Percentiles rank a stretch among this genome's conserved stretches.
These are phyloP conservation scores for Evernia prunastri DNA, from an alignment of 495 filamentous ascomycete species.

Conservation along the genomic window DNA sequence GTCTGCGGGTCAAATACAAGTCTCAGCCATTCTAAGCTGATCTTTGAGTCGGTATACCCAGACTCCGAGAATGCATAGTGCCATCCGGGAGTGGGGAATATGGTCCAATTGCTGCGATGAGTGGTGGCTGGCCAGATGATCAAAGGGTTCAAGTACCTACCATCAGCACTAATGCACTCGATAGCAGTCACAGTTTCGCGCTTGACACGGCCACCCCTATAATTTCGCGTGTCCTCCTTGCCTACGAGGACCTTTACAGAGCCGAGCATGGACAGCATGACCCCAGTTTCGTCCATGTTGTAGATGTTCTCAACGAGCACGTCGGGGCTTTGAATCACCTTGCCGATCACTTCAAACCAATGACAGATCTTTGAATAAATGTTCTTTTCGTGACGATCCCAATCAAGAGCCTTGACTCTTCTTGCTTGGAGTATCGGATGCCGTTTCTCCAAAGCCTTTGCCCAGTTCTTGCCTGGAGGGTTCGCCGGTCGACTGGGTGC, in stretches of 20 bases:
- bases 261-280: no score
- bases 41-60: conserved; percentile 25
- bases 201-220: conserved; percentile 28
- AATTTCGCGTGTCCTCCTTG: conserved; percentile 30
- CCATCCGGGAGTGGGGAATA: conserved; percentile 25
- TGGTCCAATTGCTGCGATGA: conserved; percentile 26
- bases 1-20: conserved; percentile 27
- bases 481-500: no score
- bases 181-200: conserved; percentile 31
- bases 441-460: no score
- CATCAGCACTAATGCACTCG: conserved; percentile 31
- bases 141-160: conserved; percentile 25
- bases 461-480: no score
- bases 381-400: no score
- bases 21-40: conserved; percentile 29
- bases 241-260: no score
- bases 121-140: conserved; percentile 30
- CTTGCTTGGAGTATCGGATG: no score
- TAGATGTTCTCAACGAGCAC: conserved; percentile 31
- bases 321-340: conserved; percentile 27
- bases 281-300: conserved; percentile 33
- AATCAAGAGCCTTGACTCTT: no score
- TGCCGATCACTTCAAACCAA: conserved; percentile 27
- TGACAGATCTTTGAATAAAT: no score
- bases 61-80: conserved; percentile 23